phyloP scores from a whole-genome alignment of 768 basidiomycete species.

The Russula sp. region DNA sequence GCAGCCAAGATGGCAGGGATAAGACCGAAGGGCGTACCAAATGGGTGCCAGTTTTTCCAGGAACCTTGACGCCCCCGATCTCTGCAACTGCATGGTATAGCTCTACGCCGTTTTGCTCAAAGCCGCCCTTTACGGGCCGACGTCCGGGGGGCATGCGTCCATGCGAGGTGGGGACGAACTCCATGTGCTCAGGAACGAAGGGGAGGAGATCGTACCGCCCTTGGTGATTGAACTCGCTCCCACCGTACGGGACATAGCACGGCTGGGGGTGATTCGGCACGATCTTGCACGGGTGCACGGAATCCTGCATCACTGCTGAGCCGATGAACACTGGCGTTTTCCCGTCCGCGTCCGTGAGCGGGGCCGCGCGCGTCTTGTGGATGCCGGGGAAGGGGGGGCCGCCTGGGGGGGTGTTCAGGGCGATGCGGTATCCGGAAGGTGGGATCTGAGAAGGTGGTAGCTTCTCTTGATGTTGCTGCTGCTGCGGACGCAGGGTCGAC shows the following conservation, averaged over 20 bases:
- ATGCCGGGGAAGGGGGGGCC: slow-evolving; percentile 38
- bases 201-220: slow-evolving; percentile 74
- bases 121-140: slow-evolving; percentile 62
- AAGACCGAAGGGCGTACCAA: slow-evolving; percentile 36
- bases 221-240: slow-evolving; percentile 48
- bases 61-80: slow-evolving; percentile 49
- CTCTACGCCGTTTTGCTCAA: slow-evolving; percentile 58
- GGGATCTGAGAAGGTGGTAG: slow-evolving; percentile 29
- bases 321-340: slow-evolving; percentile 59
- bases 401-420: slow-evolving; percentile 33
- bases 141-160: slow-evolving; percentile 54
- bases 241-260: slow-evolving; percentile 56
- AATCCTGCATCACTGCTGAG: slow-evolving; percentile 55
- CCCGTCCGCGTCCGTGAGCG: slow-evolving; percentile 51
- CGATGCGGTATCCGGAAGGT: slow-evolving; percentile 61
- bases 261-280: slow-evolving; percentile 38
- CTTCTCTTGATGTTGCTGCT: not conserved
- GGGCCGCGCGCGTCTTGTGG: slow-evolving; percentile 40
- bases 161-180: slow-evolving; percentile 56
- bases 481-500: not conserved
- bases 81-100: slow-evolving; percentile 60
- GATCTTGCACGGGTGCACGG: slow-evolving; percentile 83
- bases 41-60: slow-evolving; percentile 68
- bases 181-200: slow-evolving; percentile 60
- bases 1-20: not conserved